Base-by-base conservation (phyloP, 768 basidiomycete genomes). In the Tephrocybe sp. region DNA sequence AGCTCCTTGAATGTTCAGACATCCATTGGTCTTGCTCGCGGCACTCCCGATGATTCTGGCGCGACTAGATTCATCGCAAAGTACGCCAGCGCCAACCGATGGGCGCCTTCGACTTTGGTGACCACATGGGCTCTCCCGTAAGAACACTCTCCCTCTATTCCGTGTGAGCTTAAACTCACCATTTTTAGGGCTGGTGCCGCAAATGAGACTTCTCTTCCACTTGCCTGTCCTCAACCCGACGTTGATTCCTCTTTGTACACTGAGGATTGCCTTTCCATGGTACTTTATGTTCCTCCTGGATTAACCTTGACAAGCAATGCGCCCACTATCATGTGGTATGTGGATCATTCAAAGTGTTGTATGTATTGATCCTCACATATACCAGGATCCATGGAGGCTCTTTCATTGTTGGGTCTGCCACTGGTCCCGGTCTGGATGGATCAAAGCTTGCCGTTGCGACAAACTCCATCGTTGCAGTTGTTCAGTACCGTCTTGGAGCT, bases 311-410 rank as follows among this genome's bases (percentile, higher is more conserved):
- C 50, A 39, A 75, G 60, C 65, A 56, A 57, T 37, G 72, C 68
- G 0, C 78, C 84, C 3, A 79, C 78, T 16, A 60, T 91, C 49
- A 62, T 85, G 53, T 85, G 88, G 86, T 83, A 61, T 23, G 76
- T 68, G 2, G n/a, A 15, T 37, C 45, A 11, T 31, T 23, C 16
- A 31, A 19, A 30, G 3, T 27, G 49, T 18, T 41, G 31, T 19
- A 36, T 18, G 4, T 38, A 19, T 8, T 12, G 11, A 34, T n/a
- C 8, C 37, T 36, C 18, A 10, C 36, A n/a, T 34, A 21, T 42
- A 27, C 31, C 29, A 88, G 89, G 91, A 75, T 93, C 45, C 93
- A 93, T 56, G 93, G 92, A 9, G 92, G 93, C 18, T 91, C 91
- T 0, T 90, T 88, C 64, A 68, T 79, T 42, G 57, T 71, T 3